Conservation (phyloP, 2,329 filamentous ascomycete genomes). For the Xylaria sp. region DNA sequence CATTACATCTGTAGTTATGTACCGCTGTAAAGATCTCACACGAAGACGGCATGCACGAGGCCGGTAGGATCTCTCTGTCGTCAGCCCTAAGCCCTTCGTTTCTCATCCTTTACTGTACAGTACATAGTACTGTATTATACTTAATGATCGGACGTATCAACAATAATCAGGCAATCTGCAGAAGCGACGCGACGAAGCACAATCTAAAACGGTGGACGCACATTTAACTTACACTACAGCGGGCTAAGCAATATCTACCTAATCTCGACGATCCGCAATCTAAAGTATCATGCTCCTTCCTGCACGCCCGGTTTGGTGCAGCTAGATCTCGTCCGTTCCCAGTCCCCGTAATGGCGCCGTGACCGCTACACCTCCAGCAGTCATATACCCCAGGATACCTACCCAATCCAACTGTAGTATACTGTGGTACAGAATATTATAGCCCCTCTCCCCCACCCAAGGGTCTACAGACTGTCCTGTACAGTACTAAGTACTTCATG, state of each 20-base stretch:
- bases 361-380: constrained; percentile 12
- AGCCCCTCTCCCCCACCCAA: not conserved
- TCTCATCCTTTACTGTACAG: not conserved
- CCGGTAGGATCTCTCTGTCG: not conserved
- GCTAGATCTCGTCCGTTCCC: constrained; percentile 9
- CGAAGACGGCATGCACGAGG: not conserved
- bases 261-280: constrained; percentile 12
- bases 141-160: too few species aligned
- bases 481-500: too few species aligned
- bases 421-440: not conserved
- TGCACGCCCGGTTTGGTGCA: constrained; percentile 3
- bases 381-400: too few species aligned
- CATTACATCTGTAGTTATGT: too few species aligned
- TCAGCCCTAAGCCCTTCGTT: not conserved
- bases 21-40: not conserved
- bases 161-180: not conserved
- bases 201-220: not conserved
- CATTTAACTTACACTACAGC: not conserved
- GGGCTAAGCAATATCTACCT: not conserved
- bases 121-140: too few species aligned
- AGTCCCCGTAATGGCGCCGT: not conserved
- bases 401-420: not conserved
- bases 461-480: too few species aligned
- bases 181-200: not conserved
- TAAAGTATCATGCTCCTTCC: constrained; percentile 29